Conservation (phyloP, 192 early-diverging fungal genomes). For the Rhizoclosmatium sp. region DNA sequence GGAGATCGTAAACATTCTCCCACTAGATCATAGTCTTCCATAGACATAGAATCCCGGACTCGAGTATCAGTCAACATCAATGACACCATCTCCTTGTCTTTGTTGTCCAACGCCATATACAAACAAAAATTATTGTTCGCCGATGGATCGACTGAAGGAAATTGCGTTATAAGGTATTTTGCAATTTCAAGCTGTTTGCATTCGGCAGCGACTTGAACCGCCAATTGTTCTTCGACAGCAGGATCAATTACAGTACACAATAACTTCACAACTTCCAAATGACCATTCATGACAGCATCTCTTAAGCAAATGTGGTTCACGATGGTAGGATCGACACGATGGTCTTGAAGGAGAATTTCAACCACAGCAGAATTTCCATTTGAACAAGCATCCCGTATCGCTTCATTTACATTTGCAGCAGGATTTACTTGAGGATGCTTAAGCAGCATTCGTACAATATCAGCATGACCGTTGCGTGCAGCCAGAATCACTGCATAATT, state of each 20-base stretch:
- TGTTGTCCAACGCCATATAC: neutral
- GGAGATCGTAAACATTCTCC: no score
- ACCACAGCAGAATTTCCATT: neutral
- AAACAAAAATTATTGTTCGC: neutral
- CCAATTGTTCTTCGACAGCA: neutral
- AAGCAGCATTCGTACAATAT: constrained; percentile 9
- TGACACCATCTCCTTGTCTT: neutral
- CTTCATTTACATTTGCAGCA: neutral
- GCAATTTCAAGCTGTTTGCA: neutral
- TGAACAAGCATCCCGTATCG: constrained; percentile 1
- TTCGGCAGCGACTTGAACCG: neutral
- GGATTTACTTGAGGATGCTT: neutral
- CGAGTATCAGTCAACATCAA: neutral
- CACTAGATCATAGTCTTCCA: neutral
- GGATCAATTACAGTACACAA: constrained; percentile 1
- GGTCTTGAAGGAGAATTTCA: neutral
- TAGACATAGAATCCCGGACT: neutral
- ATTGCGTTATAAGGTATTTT: constrained; percentile 21
- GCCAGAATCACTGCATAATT: constrained; percentile 28
- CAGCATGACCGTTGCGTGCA: neutral
- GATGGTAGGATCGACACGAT: neutral
- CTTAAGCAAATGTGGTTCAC: neutral
- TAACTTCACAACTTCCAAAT: constrained; percentile 12
- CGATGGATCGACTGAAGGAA: constrained; percentile 7
- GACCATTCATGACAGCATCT: constrained; percentile 6